A percentile compares a stretch with the other conserved stretches of the same genome.
Evolutionary conservation across 345 rosid genomes (phyloP).

Genomic region (Trapa bicornis): DNA sequence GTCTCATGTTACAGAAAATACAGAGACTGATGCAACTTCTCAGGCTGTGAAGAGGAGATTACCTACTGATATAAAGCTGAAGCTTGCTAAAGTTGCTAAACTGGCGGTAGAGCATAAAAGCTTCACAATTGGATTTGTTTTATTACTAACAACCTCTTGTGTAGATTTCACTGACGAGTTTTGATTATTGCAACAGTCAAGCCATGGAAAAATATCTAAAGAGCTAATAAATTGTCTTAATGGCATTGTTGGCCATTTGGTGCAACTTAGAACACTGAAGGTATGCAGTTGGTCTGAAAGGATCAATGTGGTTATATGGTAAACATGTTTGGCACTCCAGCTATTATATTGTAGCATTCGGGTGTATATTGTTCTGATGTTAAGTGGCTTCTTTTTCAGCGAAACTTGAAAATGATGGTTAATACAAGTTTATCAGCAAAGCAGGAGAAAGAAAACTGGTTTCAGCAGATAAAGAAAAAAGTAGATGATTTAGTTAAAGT

Average conservation of each 20-base stretch:
- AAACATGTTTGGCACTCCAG: not conserved
- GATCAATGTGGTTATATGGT: not conserved
- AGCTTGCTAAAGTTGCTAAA: slow-evolving; percentile 23
- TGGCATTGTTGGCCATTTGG: slow-evolving; percentile 81
- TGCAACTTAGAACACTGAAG: slow-evolving; percentile 89
- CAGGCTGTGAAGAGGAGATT: slow-evolving; percentile 18
- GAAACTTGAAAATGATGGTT: slow-evolving; percentile 79
- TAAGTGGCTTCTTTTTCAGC: slow-evolving; percentile 30
- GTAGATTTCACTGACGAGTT: not conserved
- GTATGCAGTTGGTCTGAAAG: slow-evolving; percentile 20
- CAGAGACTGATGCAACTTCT: slow-evolving; percentile 59
- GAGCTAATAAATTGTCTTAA: slow-evolving; percentile 76
- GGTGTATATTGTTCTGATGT: not conserved
- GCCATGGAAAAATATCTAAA: slow-evolving; percentile 64
- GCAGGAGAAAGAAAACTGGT: slow-evolving; percentile 73
- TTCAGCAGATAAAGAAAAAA: slow-evolving; percentile 71
- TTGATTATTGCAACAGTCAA: slow-evolving; percentile 41
- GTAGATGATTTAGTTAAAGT: slow-evolving; percentile 62
- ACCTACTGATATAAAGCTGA: slow-evolving; percentile 18
- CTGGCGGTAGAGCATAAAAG: slow-evolving; percentile 11
- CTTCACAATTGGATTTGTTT: not conserved
- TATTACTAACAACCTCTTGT: not conserved
- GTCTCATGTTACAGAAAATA: slow-evolving; percentile 62
- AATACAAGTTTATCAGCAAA: slow-evolving; percentile 49
- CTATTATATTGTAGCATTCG: not conserved